phyloP scores from a whole-genome alignment of 352 stramenopile genomes.

The Phytophthora pistaciae region DNA sequence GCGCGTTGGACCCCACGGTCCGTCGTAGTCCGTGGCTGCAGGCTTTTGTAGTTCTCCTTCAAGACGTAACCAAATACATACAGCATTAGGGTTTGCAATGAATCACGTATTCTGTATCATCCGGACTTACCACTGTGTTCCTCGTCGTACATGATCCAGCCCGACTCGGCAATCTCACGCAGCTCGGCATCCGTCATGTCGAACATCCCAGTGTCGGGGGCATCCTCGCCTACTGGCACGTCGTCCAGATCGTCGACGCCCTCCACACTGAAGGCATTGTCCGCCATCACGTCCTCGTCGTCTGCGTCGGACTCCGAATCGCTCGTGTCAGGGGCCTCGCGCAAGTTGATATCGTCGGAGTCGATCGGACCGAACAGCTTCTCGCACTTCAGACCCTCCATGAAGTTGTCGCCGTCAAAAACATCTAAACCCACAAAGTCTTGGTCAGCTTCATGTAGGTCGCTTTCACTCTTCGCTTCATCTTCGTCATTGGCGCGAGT shows the following conservation, averaged over 20 bases:
- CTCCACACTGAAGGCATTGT: conserved; percentile 1
- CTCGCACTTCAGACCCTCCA: conserved; percentile 8
- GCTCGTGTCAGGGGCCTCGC: background rate
- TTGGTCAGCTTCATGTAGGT: background rate
- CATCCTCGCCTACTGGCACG: conserved; percentile 1
- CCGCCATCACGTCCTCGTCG: conserved; percentile 12
- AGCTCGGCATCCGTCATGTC: conserved; percentile 8
- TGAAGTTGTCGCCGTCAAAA: conserved; percentile 17
- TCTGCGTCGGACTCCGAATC: conserved; percentile 8
- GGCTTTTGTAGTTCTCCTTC: conserved; percentile 4
- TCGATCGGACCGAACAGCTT: background rate
- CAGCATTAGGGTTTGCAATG: background rate
- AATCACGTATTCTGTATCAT: conserved; percentile 21
- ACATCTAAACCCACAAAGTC: background rate
- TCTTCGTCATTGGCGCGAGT: background rate
- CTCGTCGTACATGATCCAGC: conserved; percentile 11
- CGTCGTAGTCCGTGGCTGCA: conserved; percentile 7
- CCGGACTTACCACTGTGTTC: conserved; percentile 16
- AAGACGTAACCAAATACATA: background rate
- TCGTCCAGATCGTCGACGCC: conserved; percentile 8
- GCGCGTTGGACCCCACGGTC: conserved; percentile 8
- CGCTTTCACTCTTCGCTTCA: conserved; percentile 18
- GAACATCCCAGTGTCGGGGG: background rate
- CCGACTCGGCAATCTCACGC: background rate
- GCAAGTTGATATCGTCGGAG: conserved; percentile 12